phyloP scores from a whole-genome alignment of 441 rosid genomes.

The Erysimum pusillum region DNA sequence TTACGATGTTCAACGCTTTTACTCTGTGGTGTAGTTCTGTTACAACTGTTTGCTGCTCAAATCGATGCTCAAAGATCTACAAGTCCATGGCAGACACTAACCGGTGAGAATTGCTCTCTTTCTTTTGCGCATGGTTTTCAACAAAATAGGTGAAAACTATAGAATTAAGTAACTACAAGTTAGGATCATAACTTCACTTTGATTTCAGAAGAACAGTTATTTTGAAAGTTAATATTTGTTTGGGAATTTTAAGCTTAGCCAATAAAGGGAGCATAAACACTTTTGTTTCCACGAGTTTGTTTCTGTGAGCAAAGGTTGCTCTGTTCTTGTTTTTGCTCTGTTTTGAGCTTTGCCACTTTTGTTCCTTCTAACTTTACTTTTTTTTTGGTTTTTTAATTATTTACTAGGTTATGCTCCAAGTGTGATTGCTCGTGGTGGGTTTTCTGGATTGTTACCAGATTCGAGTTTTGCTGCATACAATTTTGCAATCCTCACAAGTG shows the following conservation, averaged over 20 bases:
- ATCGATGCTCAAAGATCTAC: slow-evolving; percentile 74
- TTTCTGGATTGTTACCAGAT: slow-evolving; percentile 83
- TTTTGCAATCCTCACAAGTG: slow-evolving; percentile 52
- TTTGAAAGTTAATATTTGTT: no score
- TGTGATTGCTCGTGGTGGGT: slow-evolving; percentile 91
- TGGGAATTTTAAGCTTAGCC: no score
- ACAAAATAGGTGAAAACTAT: background rate
- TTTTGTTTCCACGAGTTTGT: no score
- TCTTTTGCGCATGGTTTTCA: background rate
- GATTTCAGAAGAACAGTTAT: no score
- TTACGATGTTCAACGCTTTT: slow-evolving; percentile 46
- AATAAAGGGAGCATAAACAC: no score
- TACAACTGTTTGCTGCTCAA: slow-evolving; percentile 51
- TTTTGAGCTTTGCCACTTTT: background rate
- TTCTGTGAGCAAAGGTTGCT: no score
- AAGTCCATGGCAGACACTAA: slow-evolving; percentile 64
- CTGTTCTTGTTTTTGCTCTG: background rate
- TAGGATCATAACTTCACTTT: no score
- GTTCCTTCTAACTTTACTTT: no score
- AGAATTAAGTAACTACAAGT: background rate
- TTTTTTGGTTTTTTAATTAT: no score
- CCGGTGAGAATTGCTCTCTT: slow-evolving; percentile 50
- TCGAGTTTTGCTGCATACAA: slow-evolving; percentile 64
- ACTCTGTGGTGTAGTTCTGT: slow-evolving; percentile 49
- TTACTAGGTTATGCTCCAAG: slow-evolving; percentile 65